Evolutionary conservation across 2,329 filamentous ascomycete species (phyloP).

Genomic region (Botrytis pseudocinerea): DNA sequence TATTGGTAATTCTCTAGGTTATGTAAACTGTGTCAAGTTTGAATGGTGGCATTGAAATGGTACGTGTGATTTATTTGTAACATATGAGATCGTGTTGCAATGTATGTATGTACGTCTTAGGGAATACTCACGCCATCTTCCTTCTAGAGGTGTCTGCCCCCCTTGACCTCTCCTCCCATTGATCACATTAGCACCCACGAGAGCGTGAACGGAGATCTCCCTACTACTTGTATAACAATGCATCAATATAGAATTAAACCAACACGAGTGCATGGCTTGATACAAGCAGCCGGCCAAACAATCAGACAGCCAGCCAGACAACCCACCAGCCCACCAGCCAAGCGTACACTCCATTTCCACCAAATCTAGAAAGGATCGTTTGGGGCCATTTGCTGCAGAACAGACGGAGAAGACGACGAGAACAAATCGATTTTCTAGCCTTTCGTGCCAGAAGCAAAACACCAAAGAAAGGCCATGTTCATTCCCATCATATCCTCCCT

Average conservation of each 20-base stretch:
- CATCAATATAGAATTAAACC: not conserved
- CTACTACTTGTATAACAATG: not conserved
- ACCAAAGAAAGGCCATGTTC: not conserved
- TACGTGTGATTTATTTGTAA: not conserved
- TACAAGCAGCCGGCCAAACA: not conserved
- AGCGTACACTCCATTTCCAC: not conserved
- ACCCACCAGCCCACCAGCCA: not conserved
- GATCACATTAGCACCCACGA: too few relatives aligned
- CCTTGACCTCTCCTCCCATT: too few relatives aligned
- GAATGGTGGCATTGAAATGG: too few relatives aligned
- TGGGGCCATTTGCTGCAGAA: too few relatives aligned
- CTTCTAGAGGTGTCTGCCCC: not conserved
- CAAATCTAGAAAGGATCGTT: not conserved
- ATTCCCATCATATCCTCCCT: not conserved
- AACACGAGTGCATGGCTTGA: not conserved
- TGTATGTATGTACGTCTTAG: too few relatives aligned
- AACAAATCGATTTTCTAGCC: not conserved
- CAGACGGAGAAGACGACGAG: not conserved
- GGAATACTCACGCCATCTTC: not conserved
- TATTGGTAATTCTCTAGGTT: not conserved
- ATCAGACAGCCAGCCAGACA: too few relatives aligned
- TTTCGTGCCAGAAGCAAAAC: not conserved
- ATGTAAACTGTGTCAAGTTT: not conserved
- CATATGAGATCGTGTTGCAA: not conserved
- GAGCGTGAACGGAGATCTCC: too few relatives aligned